Conservation (phyloP, 352 stramenopile species). For the Phytopythium delawarense region DNA sequence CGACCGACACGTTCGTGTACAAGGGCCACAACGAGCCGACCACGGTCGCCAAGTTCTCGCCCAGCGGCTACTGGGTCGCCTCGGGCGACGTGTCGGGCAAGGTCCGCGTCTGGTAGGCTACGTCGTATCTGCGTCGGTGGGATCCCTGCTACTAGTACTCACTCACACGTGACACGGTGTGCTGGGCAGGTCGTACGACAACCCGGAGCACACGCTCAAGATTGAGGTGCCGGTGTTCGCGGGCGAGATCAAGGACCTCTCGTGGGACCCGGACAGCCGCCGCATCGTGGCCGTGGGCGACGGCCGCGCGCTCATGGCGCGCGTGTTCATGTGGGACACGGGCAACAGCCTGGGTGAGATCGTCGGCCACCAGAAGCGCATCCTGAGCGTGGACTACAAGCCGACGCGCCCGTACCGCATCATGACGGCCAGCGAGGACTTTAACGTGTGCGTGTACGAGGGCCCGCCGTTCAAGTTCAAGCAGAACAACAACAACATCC, state of each 20-base stretch:
- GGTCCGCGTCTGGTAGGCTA: constrained; percentile 89
- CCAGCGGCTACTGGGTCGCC: constrained; percentile 93
- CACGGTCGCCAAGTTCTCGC: constrained; percentile 92
- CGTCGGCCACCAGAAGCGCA: constrained; percentile 92
- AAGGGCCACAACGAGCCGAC: constrained; percentile 92
- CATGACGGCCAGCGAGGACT: constrained; percentile 94
- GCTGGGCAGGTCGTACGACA: constrained; percentile 92
- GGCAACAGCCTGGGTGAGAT: constrained; percentile 95
- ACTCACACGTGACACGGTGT: no score
- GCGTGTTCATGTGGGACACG: constrained; percentile 96
- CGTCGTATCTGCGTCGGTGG: background rate
- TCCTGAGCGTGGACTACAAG: constrained; percentile 91
- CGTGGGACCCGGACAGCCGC: constrained; percentile 96
- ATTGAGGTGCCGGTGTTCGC: constrained; percentile 90
- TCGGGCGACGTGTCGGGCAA: constrained; percentile 89
- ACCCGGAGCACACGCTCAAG: constrained; percentile 95
- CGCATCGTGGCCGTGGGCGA: constrained; percentile 90
- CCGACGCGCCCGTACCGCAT: constrained; percentile 93
- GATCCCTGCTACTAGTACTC: background rate
- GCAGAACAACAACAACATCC: constrained; percentile 89
- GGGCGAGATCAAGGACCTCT: constrained; percentile 92
- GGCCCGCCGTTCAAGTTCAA: constrained; percentile 97
- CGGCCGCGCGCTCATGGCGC: constrained; percentile 68
- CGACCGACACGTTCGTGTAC: constrained; percentile 92
- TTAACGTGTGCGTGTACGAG: constrained; percentile 93